Evolutionary conservation across 208 protist genomes (phyloP), one percentile per base, ranked within the genome.

Genomic region (Herpetomonas samuelpessoai): DNA sequence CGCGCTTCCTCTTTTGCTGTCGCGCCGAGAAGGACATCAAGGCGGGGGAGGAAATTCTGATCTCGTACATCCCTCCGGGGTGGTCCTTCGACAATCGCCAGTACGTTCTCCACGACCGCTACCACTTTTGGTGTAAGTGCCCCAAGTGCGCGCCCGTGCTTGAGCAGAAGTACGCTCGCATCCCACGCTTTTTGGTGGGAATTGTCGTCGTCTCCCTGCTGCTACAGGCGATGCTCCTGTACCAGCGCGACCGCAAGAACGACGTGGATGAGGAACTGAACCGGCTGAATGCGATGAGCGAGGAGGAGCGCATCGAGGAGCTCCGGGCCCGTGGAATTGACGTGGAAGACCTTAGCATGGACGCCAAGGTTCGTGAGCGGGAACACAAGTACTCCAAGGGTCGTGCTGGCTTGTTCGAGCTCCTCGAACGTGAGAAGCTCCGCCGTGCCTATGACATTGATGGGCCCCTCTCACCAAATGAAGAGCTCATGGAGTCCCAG

Each of bases 71-170:
- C 18, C 89, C 89, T 7, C 68, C 83, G 29, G 61, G 71, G 18
- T 95, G 89, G 86, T 74, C 71, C 47, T 95, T 91, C 59, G 86
- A 95, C 65, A 88, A 91, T 62, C 83, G 89, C 22, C 89, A 95
- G 71, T 88, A 95, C 64, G 89, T 95, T n/a, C 66, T 95, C 31
- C 86, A 92, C 74, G 89, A 95, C 53, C 89, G 85, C 53, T 95
- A 95, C 67, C 74, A 71, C 21, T 95, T 95, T 48, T 90, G 85
- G 81, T 95, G 89, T 70, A 91, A 91, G 56, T 95, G 89, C 68
- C 81, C 85, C 30, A 86, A 84, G 55, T 95, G 89, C 47, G 65
- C 89, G 3, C 84, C 85, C 0, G 76, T 68, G 27, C 45, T 92
- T 16, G 84, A 92, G 47, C 61, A 62, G 41, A 76, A 78, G 65